Conservation (phyloP, 192 early-diverging fungal species). For the Entomortierella parvispora region DNA sequence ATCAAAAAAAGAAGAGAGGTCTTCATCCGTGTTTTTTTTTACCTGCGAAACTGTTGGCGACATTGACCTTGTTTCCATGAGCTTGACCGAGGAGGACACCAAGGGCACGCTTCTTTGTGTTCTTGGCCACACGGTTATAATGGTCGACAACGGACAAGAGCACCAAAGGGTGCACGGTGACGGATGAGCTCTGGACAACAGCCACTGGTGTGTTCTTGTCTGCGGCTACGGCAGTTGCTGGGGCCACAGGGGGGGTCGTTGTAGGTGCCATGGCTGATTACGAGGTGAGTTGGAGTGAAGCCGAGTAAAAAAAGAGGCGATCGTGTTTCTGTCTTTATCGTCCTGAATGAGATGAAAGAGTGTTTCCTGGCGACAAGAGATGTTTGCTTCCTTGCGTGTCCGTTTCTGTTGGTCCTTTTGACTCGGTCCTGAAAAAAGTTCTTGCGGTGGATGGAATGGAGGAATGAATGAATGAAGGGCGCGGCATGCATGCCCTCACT, state of each 20-base stretch:
- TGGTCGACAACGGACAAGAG: slow-evolving; percentile 99
- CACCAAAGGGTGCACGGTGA: slow-evolving; percentile 96
- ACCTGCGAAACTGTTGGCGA: slow-evolving; percentile 99
- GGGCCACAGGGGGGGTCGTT: slow-evolving; percentile 3
- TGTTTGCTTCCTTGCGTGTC: no score
- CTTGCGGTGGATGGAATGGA: no score
- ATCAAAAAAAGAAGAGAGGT: no score
- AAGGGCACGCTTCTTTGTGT: slow-evolving; percentile 95
- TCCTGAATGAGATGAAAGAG: not conserved
- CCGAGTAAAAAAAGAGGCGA: not conserved
- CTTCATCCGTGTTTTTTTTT: no score
- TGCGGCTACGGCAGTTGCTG: slow-evolving; percentile 5
- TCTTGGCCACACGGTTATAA: slow-evolving; percentile 95
- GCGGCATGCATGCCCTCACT: no score
- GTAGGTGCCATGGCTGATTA: slow-evolving; percentile 12
- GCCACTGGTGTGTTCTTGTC: slow-evolving; percentile 49
- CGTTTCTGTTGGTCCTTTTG: no score
- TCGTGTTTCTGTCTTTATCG: not conserved
- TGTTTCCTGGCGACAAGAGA: no score
- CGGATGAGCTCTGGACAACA: slow-evolving; percentile 62
- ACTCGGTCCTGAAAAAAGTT: no score
- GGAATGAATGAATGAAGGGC: no score
- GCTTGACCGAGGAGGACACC: slow-evolving; percentile 95
- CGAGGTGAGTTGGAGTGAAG: not conserved
- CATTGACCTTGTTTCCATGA: slow-evolving; percentile 88